These are phyloP conservation scores for Starmerella asiatica DNA, from an alignment of 805 yeast species.

Conservation along the genomic window DNA sequence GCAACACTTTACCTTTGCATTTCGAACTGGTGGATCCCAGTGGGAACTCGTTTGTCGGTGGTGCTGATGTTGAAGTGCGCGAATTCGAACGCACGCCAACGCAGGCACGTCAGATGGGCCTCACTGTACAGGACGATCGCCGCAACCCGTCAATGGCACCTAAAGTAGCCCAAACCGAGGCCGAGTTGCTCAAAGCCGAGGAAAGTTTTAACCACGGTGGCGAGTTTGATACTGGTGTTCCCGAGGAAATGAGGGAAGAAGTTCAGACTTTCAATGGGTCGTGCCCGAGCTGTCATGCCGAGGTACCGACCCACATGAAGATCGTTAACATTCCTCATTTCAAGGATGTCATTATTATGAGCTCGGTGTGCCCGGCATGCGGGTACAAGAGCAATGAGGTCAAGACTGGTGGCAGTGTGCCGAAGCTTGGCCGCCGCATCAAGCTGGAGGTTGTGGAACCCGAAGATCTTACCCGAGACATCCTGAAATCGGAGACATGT, in stretches of 20 bases:
- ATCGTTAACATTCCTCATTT: slow-evolving; percentile 93
- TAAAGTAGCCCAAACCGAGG: slow-evolving; percentile 9
- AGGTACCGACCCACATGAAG: slow-evolving; percentile 91
- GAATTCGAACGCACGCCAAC: slow-evolving; percentile 77
- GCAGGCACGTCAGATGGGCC: slow-evolving; percentile 74
- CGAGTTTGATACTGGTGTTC: slow-evolving; percentile 48
- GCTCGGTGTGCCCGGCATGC: slow-evolving; percentile 81
- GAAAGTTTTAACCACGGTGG: slow-evolving; percentile 35
- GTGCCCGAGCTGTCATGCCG: slow-evolving; percentile 75
- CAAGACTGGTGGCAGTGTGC: slow-evolving; percentile 95
- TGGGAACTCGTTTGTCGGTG: slow-evolving; percentile 82
- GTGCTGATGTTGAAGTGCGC: background rate
- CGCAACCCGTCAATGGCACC: slow-evolving; percentile 33
- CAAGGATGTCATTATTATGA: slow-evolving; percentile 93
- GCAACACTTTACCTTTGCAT: slow-evolving; percentile 64
- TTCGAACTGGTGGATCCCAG: slow-evolving; percentile 81
- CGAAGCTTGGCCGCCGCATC: slow-evolving; percentile 66
- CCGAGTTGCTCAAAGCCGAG: too few relatives aligned
- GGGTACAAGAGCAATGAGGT: slow-evolving; percentile 96
- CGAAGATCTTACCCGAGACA: slow-evolving; percentile 88
- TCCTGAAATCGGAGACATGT: slow-evolving; percentile 89
- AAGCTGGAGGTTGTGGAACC: slow-evolving; percentile 68
- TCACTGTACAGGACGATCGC: slow-evolving; percentile 31
- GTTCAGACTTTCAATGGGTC: slow-evolving; percentile 87
- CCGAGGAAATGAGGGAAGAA: slow-evolving; percentile 70